Evolutionary conservation across 257 asterid genomes (phyloP).

Genomic region (Primulina huaijiensis): DNA sequence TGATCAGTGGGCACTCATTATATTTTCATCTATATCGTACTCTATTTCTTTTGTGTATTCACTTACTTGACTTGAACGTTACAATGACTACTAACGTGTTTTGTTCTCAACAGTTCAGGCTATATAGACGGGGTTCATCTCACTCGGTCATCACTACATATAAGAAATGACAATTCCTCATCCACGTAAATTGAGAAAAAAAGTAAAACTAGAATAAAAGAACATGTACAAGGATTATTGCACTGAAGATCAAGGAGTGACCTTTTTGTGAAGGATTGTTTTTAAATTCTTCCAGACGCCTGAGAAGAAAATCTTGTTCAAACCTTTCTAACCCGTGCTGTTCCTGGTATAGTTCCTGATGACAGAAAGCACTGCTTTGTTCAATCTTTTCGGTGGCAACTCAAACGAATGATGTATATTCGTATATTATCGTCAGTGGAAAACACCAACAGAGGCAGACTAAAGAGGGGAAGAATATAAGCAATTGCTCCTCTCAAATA

Average conservation of each 20-base stretch:
- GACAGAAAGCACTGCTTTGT: conserved; percentile 17
- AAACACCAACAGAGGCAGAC: neutral
- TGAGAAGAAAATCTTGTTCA: conserved; percentile 54
- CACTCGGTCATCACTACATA: too few species aligned
- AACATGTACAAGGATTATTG: conserved; percentile 6
- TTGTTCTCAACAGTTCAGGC: too few species aligned
- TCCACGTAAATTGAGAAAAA: too few species aligned
- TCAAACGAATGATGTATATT: too few species aligned
- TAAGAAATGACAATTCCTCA: too few species aligned
- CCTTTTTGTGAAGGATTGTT: conserved; percentile 48
- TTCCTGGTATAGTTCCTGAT: conserved; percentile 74
- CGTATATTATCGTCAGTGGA: neutral
- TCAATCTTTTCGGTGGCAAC: conserved; percentile 13
- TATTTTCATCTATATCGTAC: too few species aligned
- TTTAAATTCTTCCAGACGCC: conserved; percentile 43
- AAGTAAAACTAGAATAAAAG: neutral
- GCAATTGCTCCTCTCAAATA: neutral
- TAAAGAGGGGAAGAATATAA: neutral
- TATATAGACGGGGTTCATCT: too few species aligned
- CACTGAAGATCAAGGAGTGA: conserved; percentile 24
- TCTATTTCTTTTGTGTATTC: too few species aligned
- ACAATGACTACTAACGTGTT: too few species aligned
- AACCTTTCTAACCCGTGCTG: conserved; percentile 51
- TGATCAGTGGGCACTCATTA: too few species aligned
- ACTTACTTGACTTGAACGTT: too few species aligned